phyloP scores from a whole-genome alignment of 2,329 filamentous ascomycete species.

The Diatrype stigma region DNA sequence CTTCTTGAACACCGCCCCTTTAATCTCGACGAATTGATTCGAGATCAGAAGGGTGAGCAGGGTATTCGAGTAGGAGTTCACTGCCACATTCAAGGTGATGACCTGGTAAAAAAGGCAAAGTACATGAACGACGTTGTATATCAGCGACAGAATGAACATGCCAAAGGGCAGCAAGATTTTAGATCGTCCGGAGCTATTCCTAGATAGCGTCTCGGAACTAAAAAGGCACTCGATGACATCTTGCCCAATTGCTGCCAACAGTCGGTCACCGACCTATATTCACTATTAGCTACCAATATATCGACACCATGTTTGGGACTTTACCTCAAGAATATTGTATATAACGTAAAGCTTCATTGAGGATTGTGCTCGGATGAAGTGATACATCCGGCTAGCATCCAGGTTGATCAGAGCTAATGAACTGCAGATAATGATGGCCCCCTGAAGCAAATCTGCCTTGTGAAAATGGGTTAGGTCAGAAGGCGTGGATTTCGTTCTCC shows the following conservation, averaged over 20 bases:
- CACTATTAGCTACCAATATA: neutral
- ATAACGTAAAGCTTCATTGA: constrained; percentile 99
- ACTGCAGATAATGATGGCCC: constrained; percentile 80
- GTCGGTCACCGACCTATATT: constrained; percentile 68
- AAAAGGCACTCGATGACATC: constrained; percentile 96
- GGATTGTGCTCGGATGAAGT: constrained; percentile 91
- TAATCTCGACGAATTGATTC: constrained; percentile 99
- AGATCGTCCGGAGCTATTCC: constrained; percentile 81
- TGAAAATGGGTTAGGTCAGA: constrained; percentile 82
- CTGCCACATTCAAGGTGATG: constrained; percentile 94
- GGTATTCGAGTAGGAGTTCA: constrained; percentile 98
- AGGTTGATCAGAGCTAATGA: constrained; percentile 83
- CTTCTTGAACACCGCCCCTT: constrained; percentile 96
- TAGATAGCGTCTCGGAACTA: constrained; percentile 85
- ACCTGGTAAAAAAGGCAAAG: constrained; percentile 94
- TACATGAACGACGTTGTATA: constrained; percentile 85
- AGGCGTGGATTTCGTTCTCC: constrained; percentile 76
- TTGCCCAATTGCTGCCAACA: constrained; percentile 87
- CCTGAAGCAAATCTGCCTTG: constrained; percentile 93
- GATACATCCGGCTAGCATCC: constrained; percentile 96
- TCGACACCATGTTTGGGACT: constrained; percentile 5
- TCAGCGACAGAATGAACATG: constrained; percentile 82
- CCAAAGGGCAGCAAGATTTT: constrained; percentile 85
- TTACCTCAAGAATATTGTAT: constrained; percentile 88
- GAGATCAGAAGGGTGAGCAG: constrained; percentile 87